Evolutionary conservation across 192 early-diverging fungal species (phyloP), one percentile per base, ranked within the genome.

Genomic region (Chytriomyces sp.): DNA sequence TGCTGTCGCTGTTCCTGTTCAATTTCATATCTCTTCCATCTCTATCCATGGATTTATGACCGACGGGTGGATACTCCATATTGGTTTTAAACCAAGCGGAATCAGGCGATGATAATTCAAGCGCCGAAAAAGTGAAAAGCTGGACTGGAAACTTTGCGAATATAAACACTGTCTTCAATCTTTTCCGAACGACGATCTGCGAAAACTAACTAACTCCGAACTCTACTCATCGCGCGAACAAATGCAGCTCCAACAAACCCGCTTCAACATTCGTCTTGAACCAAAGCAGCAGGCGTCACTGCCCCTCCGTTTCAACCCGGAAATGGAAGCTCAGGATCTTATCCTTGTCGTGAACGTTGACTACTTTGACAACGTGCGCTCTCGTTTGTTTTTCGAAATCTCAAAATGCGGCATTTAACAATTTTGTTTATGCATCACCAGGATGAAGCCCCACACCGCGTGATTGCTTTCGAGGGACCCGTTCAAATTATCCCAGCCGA

Each of bases 311-410:
- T 79, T 79, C 63, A 61, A 46, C 35, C 70, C 78, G 6, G 78
- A 79, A 64, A 24, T 79, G 47, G 78, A 79, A 64, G 78, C 78
- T 50, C 78, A 79, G 64, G 64, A 79, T 18, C 43, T 79, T 49
- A 53, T 72, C 26, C 72, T 79, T 48, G 71, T 79, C 23, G 78
- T 79, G 11, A 61, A 43, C 63, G 57, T 79, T 57, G 78, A 79
- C 64, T 79, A 68, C 63, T 79, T 74, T 53, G 78, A 79, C 64
- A 26, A n/a, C 18, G 77, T 78, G 46, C 28, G 76, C 53, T 43
- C 5, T 20, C 53, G 1, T 57, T 72, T 60, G 13, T 60, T 72
- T 43, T 65, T 65, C 64, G 18, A 16, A 16, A 65, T 23, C 64
- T 65, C 43, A 35, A 18, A 20, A 8, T 18, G 35, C 61, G 18